phyloP scores from a whole-genome alignment of 192 early-diverging fungal species.

The Cladochytrium replicatum region DNA sequence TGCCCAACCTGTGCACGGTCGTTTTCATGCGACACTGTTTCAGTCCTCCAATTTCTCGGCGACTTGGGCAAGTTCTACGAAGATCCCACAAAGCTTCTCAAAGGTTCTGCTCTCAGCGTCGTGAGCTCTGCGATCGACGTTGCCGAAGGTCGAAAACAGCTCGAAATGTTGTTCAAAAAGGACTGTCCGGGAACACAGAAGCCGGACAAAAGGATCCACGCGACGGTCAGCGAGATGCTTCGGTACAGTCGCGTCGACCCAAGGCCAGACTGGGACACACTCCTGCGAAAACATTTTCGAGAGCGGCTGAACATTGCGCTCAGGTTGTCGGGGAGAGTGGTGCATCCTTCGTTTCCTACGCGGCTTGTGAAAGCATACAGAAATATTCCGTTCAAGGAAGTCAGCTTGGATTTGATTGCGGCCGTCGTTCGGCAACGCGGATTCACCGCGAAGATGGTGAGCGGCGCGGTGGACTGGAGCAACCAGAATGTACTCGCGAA shows the following conservation, averaged over 20 bases:
- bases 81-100: neutral
- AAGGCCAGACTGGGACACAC: too few relatives aligned
- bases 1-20: constrained; percentile 15
- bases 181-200: constrained; percentile 19
- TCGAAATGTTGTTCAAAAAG: constrained; percentile 19
- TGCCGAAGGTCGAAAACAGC: constrained; percentile 1
- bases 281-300: too few relatives aligned
- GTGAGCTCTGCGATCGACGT: constrained; percentile 5
- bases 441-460: constrained; percentile 41
- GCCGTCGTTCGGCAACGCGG: constrained; percentile 40
- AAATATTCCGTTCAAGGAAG: constrained; percentile 26
- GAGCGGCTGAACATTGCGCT: too few relatives aligned
- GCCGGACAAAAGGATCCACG: too few relatives aligned
- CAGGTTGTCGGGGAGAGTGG: too few relatives aligned
- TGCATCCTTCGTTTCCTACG: too few relatives aligned
- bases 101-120: constrained; percentile 10
- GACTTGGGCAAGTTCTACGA: constrained; percentile 5
- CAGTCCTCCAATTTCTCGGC: constrained; percentile 15
- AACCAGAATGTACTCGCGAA: constrained; percentile 9
- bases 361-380: constrained; percentile 27
- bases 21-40: constrained; percentile 11
- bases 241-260: too few relatives aligned
- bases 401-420: constrained; percentile 37
- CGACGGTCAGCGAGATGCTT: too few relatives aligned
- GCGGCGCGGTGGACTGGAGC: constrained; percentile 22